Base-by-base conservation (phyloP, 1,139 yeast species). In the Suhomyces panamericanus region DNA sequence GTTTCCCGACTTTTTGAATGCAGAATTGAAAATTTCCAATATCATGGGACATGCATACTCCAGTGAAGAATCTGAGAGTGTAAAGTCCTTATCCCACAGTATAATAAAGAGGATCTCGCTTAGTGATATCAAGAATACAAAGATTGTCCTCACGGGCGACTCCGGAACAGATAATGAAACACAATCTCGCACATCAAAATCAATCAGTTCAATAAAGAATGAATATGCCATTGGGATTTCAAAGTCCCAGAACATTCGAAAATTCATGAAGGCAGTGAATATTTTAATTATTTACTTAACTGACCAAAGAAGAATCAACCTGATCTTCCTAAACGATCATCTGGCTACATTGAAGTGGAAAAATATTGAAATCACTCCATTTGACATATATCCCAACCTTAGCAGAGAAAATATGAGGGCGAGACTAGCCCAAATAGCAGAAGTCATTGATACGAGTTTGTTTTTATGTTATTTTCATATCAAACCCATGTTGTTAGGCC, bases 401-500 rank as follows among this genome's bases (percentile, higher is more conserved):
- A 51, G 44, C 7, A 27, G 38, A 4, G 53, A 49, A 15, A 48
- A 47, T 16, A 39, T 48, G 13, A 49, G 39, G 13, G 34, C 42
- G 6, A 48, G 49, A 33, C 46, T 70, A 30, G 52, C 54, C 6
- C 58, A 64, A 6, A 62, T 67, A 35, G 78, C 86, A 1, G 64
- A 63, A 11, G 64, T 83, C 2, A 79, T 93, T 5, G 99, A 93
- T 57, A 87, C 96, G 0, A 76, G 90, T 0, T 70, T 93, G 27
- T 88, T 93, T 56, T 72, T 81, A 43, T 81, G 95, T 49, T 93
- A 93, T 59, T 72, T 82, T 52, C 63, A 81, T 24, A 78, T 80
- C 32, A 80, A 81, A 46, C 88, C 90, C 0, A 78, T 85, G 54
- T 72, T 93, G 58, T 75, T 93, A 14, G 96, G 95, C 0, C 95